Evolutionary conservation across 345 rosid species (phyloP), one percentile per base, ranked within the genome.

Genomic region (Turnera subulata): DNA sequence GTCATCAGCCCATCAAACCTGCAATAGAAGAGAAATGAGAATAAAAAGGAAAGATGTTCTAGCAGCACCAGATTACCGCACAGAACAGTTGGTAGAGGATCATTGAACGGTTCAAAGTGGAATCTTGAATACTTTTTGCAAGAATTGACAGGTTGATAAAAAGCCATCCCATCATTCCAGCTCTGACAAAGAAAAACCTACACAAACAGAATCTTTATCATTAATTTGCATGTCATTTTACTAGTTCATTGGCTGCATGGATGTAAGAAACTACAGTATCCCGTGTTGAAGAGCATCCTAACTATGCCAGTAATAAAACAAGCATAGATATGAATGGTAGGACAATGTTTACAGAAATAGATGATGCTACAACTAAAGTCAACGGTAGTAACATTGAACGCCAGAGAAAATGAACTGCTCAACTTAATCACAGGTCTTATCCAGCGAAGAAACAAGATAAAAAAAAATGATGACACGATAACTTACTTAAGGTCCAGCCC

Each of bases 141-240:
- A 92, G 73, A 77, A 92, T 68, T 47, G 98, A 92, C 61, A 86
- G 80, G 61, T 92, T 92, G 73, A 92, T 86, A 52, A 89, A 78
- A 47, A 92, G 81, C 96, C 96, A 92, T 59, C 96, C 96, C 96
- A 89, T 86, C 96, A 91, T 91, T 61, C 96, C 98, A 26, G 95
- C 96, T 82, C 91, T 80, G 49, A 91, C 98, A 73, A 86, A 88
- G 83, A 88, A 84, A 80, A 91, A 86, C 66, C 96, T 88, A 67
- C 56, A 63, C 61, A 62, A 53, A 29, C 5, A 4, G 8, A 29
- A 29, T 29, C 35, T 4, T 4, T 29, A 3, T 29, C 8, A 8
- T 29, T 29, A 29, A 8, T 29, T 29, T 29, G 35, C 35, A n/a
- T n/a, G n/a, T n/a, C 35, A 29, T 29, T 8, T 29, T 8, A 29